A percentile compares a stretch with the other conserved stretches of the same genome.
phyloP scores from a whole-genome alignment of 1,139 yeast species.

The Eremothecium sinecaudum region DNA sequence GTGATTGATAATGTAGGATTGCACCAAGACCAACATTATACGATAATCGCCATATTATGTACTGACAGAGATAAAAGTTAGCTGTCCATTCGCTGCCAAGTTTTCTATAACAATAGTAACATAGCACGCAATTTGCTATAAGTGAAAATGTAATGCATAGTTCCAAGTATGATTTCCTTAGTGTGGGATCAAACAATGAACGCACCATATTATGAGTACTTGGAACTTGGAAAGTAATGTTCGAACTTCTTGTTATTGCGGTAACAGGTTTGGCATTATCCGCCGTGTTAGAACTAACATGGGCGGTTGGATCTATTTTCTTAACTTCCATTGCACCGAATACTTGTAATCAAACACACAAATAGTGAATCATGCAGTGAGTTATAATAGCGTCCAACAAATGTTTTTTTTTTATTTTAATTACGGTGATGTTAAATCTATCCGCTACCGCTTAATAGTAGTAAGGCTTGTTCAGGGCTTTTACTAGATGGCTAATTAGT shows the following conservation, averaged over 20 bases:
- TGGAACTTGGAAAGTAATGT: conserved; percentile 52
- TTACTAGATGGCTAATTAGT: too few species aligned
- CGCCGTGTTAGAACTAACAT: too few species aligned
- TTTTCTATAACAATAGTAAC: conserved; percentile 32
- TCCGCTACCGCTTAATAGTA: too few species aligned
- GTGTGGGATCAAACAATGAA: conserved; percentile 67
- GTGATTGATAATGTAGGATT: conserved; percentile 59
- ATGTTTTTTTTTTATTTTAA: too few species aligned
- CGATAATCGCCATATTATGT: conserved; percentile 66
- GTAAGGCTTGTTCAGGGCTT: too few species aligned
- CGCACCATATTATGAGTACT: conserved; percentile 82
- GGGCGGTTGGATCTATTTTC: too few species aligned
- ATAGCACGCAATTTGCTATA: conserved; percentile 43
- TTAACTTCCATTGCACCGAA: too few species aligned
- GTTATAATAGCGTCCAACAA: too few species aligned
- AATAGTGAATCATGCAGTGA: too few species aligned
- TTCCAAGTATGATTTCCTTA: conserved; percentile 63
- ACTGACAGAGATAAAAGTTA: conserved; percentile 36
- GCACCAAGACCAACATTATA: conserved; percentile 78
- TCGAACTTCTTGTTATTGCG: conserved; percentile 26
- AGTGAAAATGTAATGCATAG: conserved; percentile 46
- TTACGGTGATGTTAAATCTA: too few species aligned
- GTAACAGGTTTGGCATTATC: too few species aligned
- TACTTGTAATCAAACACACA: too few species aligned
- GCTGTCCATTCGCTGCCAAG: conserved; percentile 17